A percentile compares a stretch with the other conserved stretches of the same genome.
phyloP scores from a whole-genome alignment of 2,329 filamentous ascomycete genomes.

The Xylariaceae sp. region DNA sequence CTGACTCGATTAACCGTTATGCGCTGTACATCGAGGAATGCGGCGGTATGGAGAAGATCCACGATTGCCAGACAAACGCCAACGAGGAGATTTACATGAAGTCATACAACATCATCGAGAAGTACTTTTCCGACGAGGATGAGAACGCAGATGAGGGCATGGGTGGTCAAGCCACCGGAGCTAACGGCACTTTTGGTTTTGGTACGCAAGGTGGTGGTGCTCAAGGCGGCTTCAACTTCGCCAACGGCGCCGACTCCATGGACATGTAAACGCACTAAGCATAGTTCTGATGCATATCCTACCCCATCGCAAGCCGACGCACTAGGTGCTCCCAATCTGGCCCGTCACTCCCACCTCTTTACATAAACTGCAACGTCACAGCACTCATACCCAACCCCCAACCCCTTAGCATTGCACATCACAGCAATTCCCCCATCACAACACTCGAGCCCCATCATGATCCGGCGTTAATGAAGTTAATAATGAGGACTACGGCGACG shows the following conservation, averaged over 20 bases:
- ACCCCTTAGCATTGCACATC: conserved; percentile 29
- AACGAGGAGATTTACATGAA: conserved; percentile 99
- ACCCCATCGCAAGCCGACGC: too few species aligned
- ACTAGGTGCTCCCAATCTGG: conserved; percentile 6
- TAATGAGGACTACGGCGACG: conserved; percentile 32
- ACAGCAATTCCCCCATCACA: conserved; percentile 29
- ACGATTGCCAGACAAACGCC: conserved; percentile 99
- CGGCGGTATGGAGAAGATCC: conserved; percentile 99
- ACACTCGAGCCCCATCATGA: conserved; percentile 28
- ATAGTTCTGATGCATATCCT: too few species aligned
- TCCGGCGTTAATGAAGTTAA: conserved; percentile 32
- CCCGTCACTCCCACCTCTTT: conserved; percentile 19
- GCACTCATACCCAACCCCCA: conserved; percentile 23
- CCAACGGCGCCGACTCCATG: conserved; percentile 65
- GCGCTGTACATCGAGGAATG: conserved; percentile 98
- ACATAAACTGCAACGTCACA: conserved; percentile 24
- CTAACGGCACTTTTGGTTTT: conserved; percentile 79
- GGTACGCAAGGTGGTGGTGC: conserved; percentile 48
- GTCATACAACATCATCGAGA: conserved; percentile 99
- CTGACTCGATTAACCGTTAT: conserved; percentile 88
- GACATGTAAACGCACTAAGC: conserved; percentile 52
- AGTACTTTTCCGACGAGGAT: conserved; percentile 99
- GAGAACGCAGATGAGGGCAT: conserved; percentile 83
- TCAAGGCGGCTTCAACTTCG: conserved; percentile 87
- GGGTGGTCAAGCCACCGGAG: conserved; percentile 67